Conservation (phyloP, 164 flowering plant genomes). For the Piper betle region DNA sequence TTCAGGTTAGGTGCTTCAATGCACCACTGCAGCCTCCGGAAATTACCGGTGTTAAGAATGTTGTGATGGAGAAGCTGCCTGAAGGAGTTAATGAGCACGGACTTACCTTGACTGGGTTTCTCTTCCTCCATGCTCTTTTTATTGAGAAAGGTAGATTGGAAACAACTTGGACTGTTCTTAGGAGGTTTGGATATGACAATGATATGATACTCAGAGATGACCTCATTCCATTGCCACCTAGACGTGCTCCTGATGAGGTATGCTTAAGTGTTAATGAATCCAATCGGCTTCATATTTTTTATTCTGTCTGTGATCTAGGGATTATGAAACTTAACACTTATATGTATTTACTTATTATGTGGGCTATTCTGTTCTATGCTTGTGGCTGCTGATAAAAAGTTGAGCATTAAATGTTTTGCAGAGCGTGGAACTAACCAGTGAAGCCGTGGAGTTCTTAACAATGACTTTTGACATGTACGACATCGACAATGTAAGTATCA, state of each 20-base stretch:
- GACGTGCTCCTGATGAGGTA: slow-evolving; percentile 84
- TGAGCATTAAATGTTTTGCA: slow-evolving; percentile 12
- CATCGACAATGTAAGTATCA: slow-evolving; percentile 42
- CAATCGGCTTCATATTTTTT: no score
- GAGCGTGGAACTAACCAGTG: slow-evolving; percentile 87
- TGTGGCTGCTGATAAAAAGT: not conserved
- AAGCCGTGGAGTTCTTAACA: slow-evolving; percentile 58
- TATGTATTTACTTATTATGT: no score
- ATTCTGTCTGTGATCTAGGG: no score
- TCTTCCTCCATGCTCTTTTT: slow-evolving; percentile 90
- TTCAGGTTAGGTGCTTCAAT: slow-evolving; percentile 90
- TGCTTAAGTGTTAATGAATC: not conserved
- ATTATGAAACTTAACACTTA: no score
- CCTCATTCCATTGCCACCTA: slow-evolving; percentile 44
- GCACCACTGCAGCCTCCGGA: slow-evolving; percentile 93
- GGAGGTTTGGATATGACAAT: slow-evolving; percentile 92
- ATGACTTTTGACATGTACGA: slow-evolving; percentile 50
- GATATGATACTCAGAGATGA: slow-evolving; percentile 73
- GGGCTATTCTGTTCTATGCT: no score
- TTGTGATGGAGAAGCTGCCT: slow-evolving; percentile 79
- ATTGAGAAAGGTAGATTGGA: slow-evolving; percentile 95
- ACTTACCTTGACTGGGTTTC: slow-evolving; percentile 84
- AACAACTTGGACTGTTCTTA: slow-evolving; percentile 97
- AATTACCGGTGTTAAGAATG: slow-evolving; percentile 83
- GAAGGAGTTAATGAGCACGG: slow-evolving; percentile 88